Evolutionary conservation across 192 early-diverging fungal genomes (phyloP).

Genomic region (Coemansia sp.): DNA sequence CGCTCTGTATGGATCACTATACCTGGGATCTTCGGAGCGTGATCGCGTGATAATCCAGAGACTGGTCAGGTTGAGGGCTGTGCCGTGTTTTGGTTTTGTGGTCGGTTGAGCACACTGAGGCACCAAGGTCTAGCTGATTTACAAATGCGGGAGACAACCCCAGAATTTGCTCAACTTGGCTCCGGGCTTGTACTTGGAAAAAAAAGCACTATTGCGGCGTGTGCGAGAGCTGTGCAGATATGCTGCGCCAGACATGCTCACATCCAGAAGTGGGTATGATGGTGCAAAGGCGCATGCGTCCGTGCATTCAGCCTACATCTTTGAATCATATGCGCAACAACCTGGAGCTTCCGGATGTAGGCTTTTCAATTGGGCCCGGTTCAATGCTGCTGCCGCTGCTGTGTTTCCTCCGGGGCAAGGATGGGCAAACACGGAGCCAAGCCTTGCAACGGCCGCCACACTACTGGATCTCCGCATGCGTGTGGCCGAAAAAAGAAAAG

Average conservation of each 20-base stretch:
- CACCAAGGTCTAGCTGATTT: not conserved
- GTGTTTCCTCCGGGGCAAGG: not conserved
- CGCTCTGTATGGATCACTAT: not conserved
- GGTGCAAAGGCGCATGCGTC: not conserved
- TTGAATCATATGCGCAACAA: too few relatives aligned
- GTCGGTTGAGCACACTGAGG: not conserved
- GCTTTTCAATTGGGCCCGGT: not conserved
- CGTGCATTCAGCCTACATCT: not conserved
- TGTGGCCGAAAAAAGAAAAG: not conserved
- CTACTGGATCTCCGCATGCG: not conserved
- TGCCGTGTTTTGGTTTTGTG: not conserved
- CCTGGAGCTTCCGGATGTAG: too few relatives aligned
- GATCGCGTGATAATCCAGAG: conserved; percentile 3
- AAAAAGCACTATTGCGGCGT: not conserved
- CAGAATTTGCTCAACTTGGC: not conserved
- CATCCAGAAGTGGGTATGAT: not conserved
- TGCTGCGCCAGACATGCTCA: not conserved
- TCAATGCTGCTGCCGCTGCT: not conserved
- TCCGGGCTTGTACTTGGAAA: not conserved
- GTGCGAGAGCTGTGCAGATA: not conserved
- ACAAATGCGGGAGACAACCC: not conserved
- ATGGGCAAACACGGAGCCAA: not conserved
- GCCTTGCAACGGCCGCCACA: not conserved
- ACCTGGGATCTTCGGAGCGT: not conserved
- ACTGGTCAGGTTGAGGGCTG: not conserved